Evolutionary conservation across 2,329 filamentous ascomycete species (phyloP), one percentile per base, ranked within the genome.

Genomic region (Neonectria coccinea): DNA sequence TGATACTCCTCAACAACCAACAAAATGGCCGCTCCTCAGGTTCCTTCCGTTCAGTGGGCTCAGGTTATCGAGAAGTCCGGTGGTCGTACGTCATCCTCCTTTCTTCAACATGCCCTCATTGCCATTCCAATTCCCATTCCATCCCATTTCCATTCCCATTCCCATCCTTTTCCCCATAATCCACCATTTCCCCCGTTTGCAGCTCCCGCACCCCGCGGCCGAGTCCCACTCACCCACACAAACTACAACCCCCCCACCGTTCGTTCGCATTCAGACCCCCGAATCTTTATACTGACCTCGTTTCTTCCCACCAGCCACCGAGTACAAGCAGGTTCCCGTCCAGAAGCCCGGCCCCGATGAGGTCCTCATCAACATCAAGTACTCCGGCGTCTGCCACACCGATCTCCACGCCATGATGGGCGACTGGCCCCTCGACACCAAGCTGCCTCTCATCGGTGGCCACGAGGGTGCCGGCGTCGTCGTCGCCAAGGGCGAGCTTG

Each of bases 281-380:
- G 33, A 57, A 59, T 62, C 48, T 31, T 33, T 20, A 64, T 65
- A 52, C 71, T 72, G 56, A 64, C 60, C 53, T 63, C 65, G 27
- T 57, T 57, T 59, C 58, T 54, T 33, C 51, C 14, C 41, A 57
- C 20, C 67, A 89, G 88, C 88, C 71, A 83, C 88, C 74, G 80
- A 87, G 65, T 93, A 91, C 86, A 94, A 93, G 83, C 86, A 91
- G 82, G 95, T 97, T 74, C 90, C 92, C 71, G 93, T 97, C 56
- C 85, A 85, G 67, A 88, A 90, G 79, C 94, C 94, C 42, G 93
- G 90, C 22, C 91, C 94, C 56, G 94, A 97, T 82, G 92, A 97
- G 82, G 92, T 97, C 71, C 91, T 97, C 70, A 84, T 97, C 82
- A 95, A 97, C 82, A 88, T 97, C 86, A 94, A 94, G 80, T 97